Base-by-base conservation (phyloP, 2,329 filamentous ascomycete genomes). In the Curvularia hawaiiensis region DNA sequence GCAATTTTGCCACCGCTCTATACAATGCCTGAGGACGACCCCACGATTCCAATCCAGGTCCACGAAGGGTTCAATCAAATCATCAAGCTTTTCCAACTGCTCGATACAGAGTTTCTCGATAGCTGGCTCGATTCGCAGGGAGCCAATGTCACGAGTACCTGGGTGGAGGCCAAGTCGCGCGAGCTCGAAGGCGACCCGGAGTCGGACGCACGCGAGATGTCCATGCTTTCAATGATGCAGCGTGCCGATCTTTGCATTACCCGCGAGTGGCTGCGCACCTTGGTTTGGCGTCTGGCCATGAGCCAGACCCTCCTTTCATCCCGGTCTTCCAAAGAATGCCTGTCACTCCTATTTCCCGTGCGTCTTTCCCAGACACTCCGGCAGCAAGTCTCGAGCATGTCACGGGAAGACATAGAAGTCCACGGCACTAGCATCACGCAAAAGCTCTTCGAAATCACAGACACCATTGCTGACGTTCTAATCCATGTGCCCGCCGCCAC, bases 371-470 rank as follows among this genome's bases (percentile, higher is more conserved):
- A 74, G 50, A 77, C 79, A 51, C 70, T 82, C 3, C 78, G 79
- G 4, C 70, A 75, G 28, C 78, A 79, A 53, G 68, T 82, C 16
- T 72, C 71, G 1, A 71, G 66, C 49, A 78, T 81, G 63, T 78
- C 78, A 4, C 72, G 73, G 16, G 70, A 80, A 38, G 81, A 80
- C 52, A 80, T 86, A 56, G 80, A 80, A 28, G 80, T 84, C 4
- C 83, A 87, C 62, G 84, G 84, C 8, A 82, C 78, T 38, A 82
- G 82, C 22, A 84, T 87, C 53, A 75, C 85, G 51, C 81, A 84
- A 59, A 87, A 87, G 66, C 75, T 87, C 4, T 85, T 87, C 54
- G 84, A 87, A 64, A 84, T 87, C 59, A 83, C 83, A 0, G 84
- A 83, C 66, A 85, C 83, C 2, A 83, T 86, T 45, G 83, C 84